phyloP scores from a whole-genome alignment of 2,329 filamentous ascomycete species.

The Penicillium sp. region DNA sequence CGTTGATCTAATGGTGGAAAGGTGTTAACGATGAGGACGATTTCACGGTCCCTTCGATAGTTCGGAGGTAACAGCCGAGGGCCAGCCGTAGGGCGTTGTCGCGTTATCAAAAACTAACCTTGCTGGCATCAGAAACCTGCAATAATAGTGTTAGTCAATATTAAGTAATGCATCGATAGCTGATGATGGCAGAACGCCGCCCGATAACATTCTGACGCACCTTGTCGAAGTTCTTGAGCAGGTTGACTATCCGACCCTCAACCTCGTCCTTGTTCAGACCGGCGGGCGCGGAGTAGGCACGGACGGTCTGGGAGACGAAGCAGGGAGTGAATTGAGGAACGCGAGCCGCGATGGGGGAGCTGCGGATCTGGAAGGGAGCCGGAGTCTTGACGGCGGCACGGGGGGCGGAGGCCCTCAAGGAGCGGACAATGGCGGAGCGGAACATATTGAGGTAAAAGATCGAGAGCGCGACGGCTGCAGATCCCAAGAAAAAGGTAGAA shows the following conservation, averaged over 20 bases:
- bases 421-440: constrained; percentile 79
- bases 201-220: constrained; percentile 48
- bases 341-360: constrained; percentile 58
- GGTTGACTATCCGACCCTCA: constrained; percentile 84
- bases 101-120: constrained; percentile 32
- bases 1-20: constrained; percentile 65
- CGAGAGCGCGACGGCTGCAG: constrained; percentile 19
- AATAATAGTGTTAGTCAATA: constrained; percentile 6
- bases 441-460: constrained; percentile 65
- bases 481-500: constrained; percentile 13
- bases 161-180: not conserved
- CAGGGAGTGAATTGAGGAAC: constrained; percentile 61
- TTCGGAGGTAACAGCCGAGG: constrained; percentile 3
- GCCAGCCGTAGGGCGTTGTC: constrained; percentile 3
- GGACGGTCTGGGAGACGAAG: constrained; percentile 65
- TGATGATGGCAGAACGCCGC: not conserved
- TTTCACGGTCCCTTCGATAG: not conserved
- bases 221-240: constrained; percentile 98
- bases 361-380: constrained; percentile 60
- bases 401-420: constrained; percentile 59
- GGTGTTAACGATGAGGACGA: constrained; percentile 21
- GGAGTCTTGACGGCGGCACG: constrained; percentile 52
- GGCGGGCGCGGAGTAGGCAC: constrained; percentile 82
- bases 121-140: constrained; percentile 41
- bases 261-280: constrained; percentile 80